Evolutionary conservation across 2,329 filamentous ascomycete species (phyloP).

Genomic region (Colletotrichum navitas): DNA sequence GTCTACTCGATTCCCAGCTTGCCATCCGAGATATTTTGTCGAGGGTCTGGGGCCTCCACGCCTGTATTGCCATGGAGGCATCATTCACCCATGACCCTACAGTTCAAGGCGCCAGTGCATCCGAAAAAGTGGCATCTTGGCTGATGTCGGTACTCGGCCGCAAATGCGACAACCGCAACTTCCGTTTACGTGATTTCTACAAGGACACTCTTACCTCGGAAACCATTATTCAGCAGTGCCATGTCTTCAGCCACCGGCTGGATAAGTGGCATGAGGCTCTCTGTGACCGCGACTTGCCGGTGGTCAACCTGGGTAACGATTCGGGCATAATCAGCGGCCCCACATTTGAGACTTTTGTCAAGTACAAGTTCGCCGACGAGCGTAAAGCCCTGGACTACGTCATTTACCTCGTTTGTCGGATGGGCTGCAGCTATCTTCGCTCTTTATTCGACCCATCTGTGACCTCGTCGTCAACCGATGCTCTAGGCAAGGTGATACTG

Average conservation of each 20-base stretch:
- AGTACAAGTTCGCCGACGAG: constrained; percentile 16
- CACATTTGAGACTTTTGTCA: constrained; percentile 25
- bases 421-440: constrained; percentile 25
- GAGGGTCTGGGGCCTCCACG: constrained; percentile 1
- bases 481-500: constrained; percentile 18
- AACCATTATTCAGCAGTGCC: constrained; percentile 16
- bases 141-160: constrained; percentile 17
- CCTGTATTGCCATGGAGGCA: constrained; percentile 25
- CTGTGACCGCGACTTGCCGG: constrained; percentile 27
- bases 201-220: constrained; percentile 13
- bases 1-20: constrained; percentile 29
- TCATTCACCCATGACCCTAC: background rate
- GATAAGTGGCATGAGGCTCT: constrained; percentile 24
- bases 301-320: constrained; percentile 10
- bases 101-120: constrained; percentile 7
- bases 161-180: constrained; percentile 18
- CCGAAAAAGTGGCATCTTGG: constrained; percentile 32
- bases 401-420: constrained; percentile 22
- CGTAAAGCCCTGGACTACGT: constrained; percentile 24
- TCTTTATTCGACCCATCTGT: constrained; percentile 22
- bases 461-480: constrained; percentile 6
- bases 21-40: constrained; percentile 31
- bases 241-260: constrained; percentile 11
- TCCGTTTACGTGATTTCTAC: constrained; percentile 20
- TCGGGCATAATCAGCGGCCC: constrained; percentile 17